phyloP scores from a whole-genome alignment of 2,329 filamentous ascomycete species.

The Neopestalotiopsis rosae region DNA sequence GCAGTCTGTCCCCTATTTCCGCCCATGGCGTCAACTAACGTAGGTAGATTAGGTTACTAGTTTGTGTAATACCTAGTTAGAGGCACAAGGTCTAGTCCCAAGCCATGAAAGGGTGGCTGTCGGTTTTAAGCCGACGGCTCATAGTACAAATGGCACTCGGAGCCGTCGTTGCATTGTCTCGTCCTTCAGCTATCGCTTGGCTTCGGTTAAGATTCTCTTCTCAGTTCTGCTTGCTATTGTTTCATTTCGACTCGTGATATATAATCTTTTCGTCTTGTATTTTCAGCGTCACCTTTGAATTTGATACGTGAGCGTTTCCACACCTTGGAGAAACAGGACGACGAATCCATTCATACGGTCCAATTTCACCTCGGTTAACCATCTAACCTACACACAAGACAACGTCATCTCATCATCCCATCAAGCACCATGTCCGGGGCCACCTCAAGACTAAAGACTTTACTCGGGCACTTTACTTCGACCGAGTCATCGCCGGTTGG shows the following conservation, averaged over 20 bases:
- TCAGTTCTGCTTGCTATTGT: neutral
- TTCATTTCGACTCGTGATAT: neutral
- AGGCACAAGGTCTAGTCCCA: neutral
- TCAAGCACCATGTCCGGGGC: conserved; percentile 64
- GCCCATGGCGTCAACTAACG: neutral
- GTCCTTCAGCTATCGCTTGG: neutral
- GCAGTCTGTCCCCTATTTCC: neutral
- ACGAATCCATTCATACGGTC: neutral
- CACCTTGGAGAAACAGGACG: no score
- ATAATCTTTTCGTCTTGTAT: neutral
- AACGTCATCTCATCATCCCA: neutral
- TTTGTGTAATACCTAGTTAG: neutral
- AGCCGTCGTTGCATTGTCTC: neutral
- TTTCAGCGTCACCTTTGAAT: neutral
- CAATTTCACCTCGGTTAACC: neutral
- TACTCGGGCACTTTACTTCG: conserved; percentile 57
- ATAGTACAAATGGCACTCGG: neutral
- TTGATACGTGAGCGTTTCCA: no score
- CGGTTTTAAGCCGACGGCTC: neutral
- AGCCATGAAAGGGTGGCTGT: neutral
- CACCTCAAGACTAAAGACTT: conserved; percentile 62
- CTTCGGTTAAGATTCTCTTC: conserved; percentile 1
- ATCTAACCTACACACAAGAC: neutral
- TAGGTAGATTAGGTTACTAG: neutral
- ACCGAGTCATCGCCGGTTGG: conserved; percentile 41